phyloP scores from a whole-genome alignment of 805 yeast genomes.

The Suhomyces tanzawaensis region DNA sequence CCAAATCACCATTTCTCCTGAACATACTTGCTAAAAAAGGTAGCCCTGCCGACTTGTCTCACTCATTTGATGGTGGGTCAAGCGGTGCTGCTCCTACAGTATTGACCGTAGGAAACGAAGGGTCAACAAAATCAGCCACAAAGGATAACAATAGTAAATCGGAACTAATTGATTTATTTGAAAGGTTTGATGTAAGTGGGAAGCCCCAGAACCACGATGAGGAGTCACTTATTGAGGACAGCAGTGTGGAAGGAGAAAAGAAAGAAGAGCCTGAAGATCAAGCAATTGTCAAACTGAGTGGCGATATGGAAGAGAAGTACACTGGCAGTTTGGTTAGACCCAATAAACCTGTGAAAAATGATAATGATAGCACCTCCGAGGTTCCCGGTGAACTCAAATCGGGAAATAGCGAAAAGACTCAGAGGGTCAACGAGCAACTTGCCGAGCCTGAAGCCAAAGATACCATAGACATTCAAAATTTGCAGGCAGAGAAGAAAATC shows the following conservation, averaged over 20 bases:
- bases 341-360: background rate
- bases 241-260: constrained; percentile 1
- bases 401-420: background rate
- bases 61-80: background rate
- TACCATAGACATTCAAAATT: background rate
- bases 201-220: background rate
- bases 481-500: background rate
- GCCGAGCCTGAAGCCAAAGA: background rate
- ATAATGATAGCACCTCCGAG: too few species aligned
- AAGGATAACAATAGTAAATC: constrained; percentile 5
- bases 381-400: too few species aligned
- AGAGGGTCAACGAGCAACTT: background rate
- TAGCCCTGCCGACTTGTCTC: background rate
- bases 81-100: constrained; percentile 23
- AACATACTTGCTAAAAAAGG: constrained; percentile 13
- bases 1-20: constrained; percentile 18
- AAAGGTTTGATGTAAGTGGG: constrained; percentile 29
- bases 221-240: constrained; percentile 1
- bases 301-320: constrained; percentile 1
- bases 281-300: background rate
- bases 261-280: constrained; percentile 1
- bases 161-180: constrained; percentile 32
- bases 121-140: background rate
- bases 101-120: constrained; percentile 15
- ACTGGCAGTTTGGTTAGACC: background rate